Evolutionary conservation across 2,329 filamentous ascomycete genomes (phyloP).

Genomic region (Bimuria novae-zelandiae): DNA sequence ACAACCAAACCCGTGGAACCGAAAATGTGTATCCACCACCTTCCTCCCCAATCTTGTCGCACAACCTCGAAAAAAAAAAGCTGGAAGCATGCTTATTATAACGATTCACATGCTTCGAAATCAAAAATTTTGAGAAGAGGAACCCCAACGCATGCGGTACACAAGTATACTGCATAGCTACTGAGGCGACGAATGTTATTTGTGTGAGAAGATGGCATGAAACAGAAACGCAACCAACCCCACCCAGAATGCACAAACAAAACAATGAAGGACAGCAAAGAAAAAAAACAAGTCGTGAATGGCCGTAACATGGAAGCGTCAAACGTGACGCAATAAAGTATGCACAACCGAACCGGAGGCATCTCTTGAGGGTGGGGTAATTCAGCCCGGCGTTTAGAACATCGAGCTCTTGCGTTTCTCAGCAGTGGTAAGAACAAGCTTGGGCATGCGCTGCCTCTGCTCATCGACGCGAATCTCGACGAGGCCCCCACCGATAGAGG

Average conservation of each 20-base stretch:
- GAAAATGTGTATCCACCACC: slow-evolving; percentile 17
- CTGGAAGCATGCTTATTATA: slow-evolving; percentile 42
- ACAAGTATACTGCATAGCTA: slow-evolving; percentile 15
- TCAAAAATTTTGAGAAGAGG: slow-evolving; percentile 32
- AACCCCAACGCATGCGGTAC: slow-evolving; percentile 22
- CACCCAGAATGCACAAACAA: slow-evolving; percentile 29
- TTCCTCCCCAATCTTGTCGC: slow-evolving; percentile 18
- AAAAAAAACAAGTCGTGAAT: slow-evolving; percentile 41
- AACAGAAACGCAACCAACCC: slow-evolving; percentile 25
- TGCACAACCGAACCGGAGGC: slow-evolving; percentile 38
- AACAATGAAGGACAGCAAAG: slow-evolving; percentile 19
- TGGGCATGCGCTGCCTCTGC: slow-evolving; percentile 68
- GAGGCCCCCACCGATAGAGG: slow-evolving; percentile 60
- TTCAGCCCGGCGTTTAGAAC: slow-evolving; percentile 52
- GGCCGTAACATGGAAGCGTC: slow-evolving; percentile 40
- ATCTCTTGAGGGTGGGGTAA: slow-evolving; percentile 19
- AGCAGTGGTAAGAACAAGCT: slow-evolving; percentile 83
- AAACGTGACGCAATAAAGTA: slow-evolving; percentile 36
- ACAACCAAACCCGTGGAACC: slow-evolving; percentile 15
- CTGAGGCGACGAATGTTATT: slow-evolving; percentile 40
- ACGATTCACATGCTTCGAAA: slow-evolving; percentile 36
- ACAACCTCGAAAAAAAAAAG: slow-evolving; percentile 24
- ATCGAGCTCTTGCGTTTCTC: slow-evolving; percentile 84
- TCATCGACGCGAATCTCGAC: slow-evolving; percentile 57
- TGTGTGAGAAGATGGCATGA: slow-evolving; percentile 25